These are phyloP conservation scores for Lactarius vividus DNA, from an alignment of 768 basidiomycete genomes.

Conservation along the genomic window DNA sequence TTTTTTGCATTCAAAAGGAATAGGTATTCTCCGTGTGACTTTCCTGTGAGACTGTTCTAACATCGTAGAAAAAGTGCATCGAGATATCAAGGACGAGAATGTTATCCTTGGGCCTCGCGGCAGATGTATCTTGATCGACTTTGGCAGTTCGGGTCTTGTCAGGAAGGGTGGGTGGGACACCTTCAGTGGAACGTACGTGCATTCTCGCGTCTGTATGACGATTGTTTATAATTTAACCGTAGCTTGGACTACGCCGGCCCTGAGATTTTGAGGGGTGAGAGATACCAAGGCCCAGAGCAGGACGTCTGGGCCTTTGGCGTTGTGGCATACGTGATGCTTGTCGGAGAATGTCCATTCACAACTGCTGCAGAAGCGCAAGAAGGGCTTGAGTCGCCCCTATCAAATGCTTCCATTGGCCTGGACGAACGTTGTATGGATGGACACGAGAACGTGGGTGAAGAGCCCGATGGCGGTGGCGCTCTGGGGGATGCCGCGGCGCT, in stretches of 20 bases:
- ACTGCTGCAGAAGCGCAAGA: slow-evolving; percentile 89
- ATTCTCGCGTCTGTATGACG: slow-evolving; percentile 15
- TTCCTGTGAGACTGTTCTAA: slow-evolving; percentile 9
- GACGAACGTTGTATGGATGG: slow-evolving; percentile 79
- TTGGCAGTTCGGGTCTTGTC: slow-evolving; percentile 87
- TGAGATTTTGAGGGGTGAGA: slow-evolving; percentile 92
- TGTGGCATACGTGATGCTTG: slow-evolving; percentile 90
- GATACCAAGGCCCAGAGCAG: slow-evolving; percentile 94
- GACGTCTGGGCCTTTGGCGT: slow-evolving; percentile 99
- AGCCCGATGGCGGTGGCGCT: slow-evolving; percentile 78
- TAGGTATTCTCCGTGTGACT: slow-evolving; percentile 51
- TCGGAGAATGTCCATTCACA: slow-evolving; percentile 90
- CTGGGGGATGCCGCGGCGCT: slow-evolving; percentile 83
- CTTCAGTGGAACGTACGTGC: slow-evolving; percentile 86
- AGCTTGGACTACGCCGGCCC: slow-evolving; percentile 95
- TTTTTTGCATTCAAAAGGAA: slow-evolving; percentile 89
- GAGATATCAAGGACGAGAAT: slow-evolving; percentile 98
- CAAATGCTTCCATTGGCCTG: slow-evolving; percentile 69
- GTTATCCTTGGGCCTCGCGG: slow-evolving; percentile 79
- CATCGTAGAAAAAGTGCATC: slow-evolving; percentile 60
- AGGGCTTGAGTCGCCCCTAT: slow-evolving; percentile 72
- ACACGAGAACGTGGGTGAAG: slow-evolving; percentile 70
- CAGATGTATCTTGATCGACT: slow-evolving; percentile 91
- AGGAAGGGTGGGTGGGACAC: slow-evolving; percentile 84
- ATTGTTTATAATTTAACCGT: slow-evolving; percentile 25